Percentiles rank a stretch among this genome's conserved stretches.
These are phyloP conservation scores for Hanseniaspora singularis DNA, from an alignment of 805 yeast genomes.

Conservation along the genomic window DNA sequence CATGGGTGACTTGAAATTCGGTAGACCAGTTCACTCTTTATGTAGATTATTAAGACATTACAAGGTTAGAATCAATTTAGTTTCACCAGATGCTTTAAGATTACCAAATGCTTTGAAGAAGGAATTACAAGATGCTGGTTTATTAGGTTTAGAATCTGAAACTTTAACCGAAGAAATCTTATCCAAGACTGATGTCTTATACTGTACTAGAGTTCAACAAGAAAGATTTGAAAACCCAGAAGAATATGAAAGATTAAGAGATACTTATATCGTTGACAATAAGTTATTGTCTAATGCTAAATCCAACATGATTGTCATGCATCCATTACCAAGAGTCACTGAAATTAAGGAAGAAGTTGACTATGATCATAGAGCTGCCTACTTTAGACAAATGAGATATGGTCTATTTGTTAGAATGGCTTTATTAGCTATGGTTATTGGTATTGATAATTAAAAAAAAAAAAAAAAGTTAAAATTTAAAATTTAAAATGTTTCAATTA, in stretches of 20 bases:
- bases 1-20: slow-evolving; percentile 97
- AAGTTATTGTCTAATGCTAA: slow-evolving; percentile 82
- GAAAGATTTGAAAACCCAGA: slow-evolving; percentile 74
- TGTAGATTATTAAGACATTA: slow-evolving; percentile 82
- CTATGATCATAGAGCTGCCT: slow-evolving; percentile 98
- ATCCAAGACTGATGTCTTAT: slow-evolving; percentile 82
- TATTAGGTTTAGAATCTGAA: slow-evolving; percentile 63
- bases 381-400: slow-evolving; percentile 98
- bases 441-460: slow-evolving; percentile 57
- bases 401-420: slow-evolving; percentile 99
- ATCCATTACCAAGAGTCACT: slow-evolving; percentile 93
- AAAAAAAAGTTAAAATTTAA: neutral
- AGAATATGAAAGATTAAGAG: slow-evolving; percentile 80
- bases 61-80: slow-evolving; percentile 84
- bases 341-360: slow-evolving; percentile 98
- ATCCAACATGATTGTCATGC: slow-evolving; percentile 98
- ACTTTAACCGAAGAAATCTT: slow-evolving; percentile 73
- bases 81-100: slow-evolving; percentile 77
- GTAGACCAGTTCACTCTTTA: slow-evolving; percentile 96
- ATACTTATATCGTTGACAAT: slow-evolving; percentile 85
- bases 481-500: too few relatives aligned
- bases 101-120: slow-evolving; percentile 65
- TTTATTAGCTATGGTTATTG: slow-evolving; percentile 91
- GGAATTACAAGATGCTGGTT: slow-evolving; percentile 51
- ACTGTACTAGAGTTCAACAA: slow-evolving; percentile 96